Base-by-base conservation (phyloP, 208 protist genomes). In the Trypanosoma avium region DNA sequence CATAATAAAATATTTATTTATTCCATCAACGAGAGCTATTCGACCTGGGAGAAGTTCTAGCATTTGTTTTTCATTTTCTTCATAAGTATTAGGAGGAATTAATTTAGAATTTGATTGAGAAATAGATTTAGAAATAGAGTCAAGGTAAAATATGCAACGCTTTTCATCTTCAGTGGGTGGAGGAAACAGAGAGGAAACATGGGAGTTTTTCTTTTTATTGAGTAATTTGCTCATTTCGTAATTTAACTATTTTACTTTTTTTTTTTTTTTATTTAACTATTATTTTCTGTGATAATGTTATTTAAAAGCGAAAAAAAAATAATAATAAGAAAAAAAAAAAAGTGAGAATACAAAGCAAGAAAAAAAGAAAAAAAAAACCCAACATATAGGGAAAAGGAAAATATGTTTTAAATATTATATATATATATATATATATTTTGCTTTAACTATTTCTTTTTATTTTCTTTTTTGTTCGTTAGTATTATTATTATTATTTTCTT, bases 31-130 rank as follows among this genome's bases (percentile, higher is more conserved):
- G 62, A 12, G 29, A 36, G 63, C 47, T 26, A 72, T 46, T 30
- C 80, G 80, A 17, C 77, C 74, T 10, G 84, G 80, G 47, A 90
- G 70, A 19, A 90, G 72, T 48, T 90, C 75, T 36, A 90, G 45
- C 61, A 70, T 79, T 55, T 65, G 64, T 32, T 81, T 38, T 24
- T 79, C 70, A 29, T 40, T 43, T 72, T 88, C 75, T 13, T 46
- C 52, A 24, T 78, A 30, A 0, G 0, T 21, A 15, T 67, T 40
- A 27, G 63, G n/a, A n/a, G n/a, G n/a, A n/a, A n/a, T n/a, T n/a
- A n/a, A n/a, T n/a, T n/a, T n/a, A n/a, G n/a, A n/a, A n/a, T n/a
- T n/a, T n/a, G n/a, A n/a, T n/a, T n/a, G n/a, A n/a, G n/a, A n/a
- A n/a, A n/a, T n/a, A n/a, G n/a, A n/a, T n/a, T n/a, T n/a, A n/a